Base-by-base conservation (phyloP, 352 stramenopile genomes). In the Phytopythium ostracodes region DNA sequence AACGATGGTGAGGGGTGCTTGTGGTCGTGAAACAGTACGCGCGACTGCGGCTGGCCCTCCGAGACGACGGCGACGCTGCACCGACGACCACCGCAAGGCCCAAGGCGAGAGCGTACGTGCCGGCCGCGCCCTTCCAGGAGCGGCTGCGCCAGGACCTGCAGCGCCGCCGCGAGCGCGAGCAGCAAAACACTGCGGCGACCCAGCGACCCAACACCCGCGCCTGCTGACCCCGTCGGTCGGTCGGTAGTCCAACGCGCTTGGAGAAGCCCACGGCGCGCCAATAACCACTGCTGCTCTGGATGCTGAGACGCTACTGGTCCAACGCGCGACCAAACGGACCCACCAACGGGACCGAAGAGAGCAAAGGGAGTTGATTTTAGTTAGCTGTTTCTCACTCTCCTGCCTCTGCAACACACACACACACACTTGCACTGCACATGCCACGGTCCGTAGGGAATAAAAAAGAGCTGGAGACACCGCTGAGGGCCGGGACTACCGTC, bases 81-180 rank as follows among this genome's bases (percentile, higher is more conserved):
- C 42, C 15, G 0, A 47, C 15, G 40, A 2, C 42, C 18, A 20
- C 18, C 42, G 42, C 6, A 18, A 7, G 42, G 20, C 0, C 25
- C 9, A 25, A 64, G 43, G 10, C 51, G 2, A 64, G 59, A 24
- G 40, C 66, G 31, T 63, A 61, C 2, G 59, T 51, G 24, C 51
- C 47, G 0, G 57, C 61, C 2, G 47, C 61, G 25, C 52, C 68
- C 20, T 89, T 85, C 66, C 71, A 80, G 42, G 72, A 83, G 57
- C 64, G 80, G 31, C 59, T 89, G 27, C 67, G 69, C 11, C 59
- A 66, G 18, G 78, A 89, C 60, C 54, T 90, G 12, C 69, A 73
- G 22, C 72, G 79, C 56, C 79, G 81, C 18, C 70, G 71, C 29
- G 59, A 71, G 31, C 64, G 64, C 2, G 53, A 67, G n/a, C 24